Evolutionary conservation across 495 filamentous ascomycete species (phyloP).

Genomic region (Elaphomyces granulatus): DNA sequence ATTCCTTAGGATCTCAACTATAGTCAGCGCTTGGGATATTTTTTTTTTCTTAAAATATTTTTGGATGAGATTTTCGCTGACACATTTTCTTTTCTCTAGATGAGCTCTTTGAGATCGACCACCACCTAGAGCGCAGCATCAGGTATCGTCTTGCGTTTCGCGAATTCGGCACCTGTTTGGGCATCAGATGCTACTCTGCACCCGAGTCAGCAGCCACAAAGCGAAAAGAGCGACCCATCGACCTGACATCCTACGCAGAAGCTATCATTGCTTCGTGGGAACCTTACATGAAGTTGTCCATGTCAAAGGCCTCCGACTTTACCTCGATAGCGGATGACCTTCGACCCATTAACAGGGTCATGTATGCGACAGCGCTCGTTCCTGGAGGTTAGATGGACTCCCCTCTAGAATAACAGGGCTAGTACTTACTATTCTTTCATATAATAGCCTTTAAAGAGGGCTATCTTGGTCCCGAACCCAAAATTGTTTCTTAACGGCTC

Average conservation of each 20-base stretch:
- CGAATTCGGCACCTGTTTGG: slow-evolving; percentile 47
- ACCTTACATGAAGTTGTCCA: slow-evolving; percentile 25
- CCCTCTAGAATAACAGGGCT: too few species aligned
- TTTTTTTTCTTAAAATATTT: neutral
- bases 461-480: slow-evolving; percentile 25
- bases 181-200: slow-evolving; percentile 36
- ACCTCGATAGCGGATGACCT: slow-evolving; percentile 30
- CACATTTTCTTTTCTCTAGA: slow-evolving; percentile 15
- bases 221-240: slow-evolving; percentile 29
- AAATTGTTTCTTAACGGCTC: slow-evolving; percentile 3
- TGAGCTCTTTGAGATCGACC: slow-evolving; percentile 27
- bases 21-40: neutral
- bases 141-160: slow-evolving; percentile 43
- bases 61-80: neutral
- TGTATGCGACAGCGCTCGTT: slow-evolving; percentile 51
- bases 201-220: too few species aligned
- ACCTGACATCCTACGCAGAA: slow-evolving; percentile 27
- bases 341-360: slow-evolving; percentile 45
- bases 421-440: neutral
- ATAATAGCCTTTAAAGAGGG: slow-evolving; percentile 22
- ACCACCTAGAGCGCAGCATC: slow-evolving; percentile 26
- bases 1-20: neutral
- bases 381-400: slow-evolving; percentile 40
- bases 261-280: slow-evolving; percentile 41
- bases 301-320: slow-evolving; percentile 9